Conservation (phyloP, 768 basidiomycete genomes). For the Hypsizygus marmoreus region DNA sequence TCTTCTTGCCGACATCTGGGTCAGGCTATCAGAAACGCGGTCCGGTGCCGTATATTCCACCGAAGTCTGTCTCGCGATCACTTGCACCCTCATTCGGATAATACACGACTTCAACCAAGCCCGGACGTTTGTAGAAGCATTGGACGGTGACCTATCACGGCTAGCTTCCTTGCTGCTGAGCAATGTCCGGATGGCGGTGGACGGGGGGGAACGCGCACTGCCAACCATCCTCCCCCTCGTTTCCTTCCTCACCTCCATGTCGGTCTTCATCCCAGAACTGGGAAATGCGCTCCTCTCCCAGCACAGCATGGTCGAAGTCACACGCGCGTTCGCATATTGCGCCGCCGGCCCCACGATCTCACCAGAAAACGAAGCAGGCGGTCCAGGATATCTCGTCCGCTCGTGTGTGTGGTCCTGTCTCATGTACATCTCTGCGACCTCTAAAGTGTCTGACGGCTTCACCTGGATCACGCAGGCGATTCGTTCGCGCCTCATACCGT, state of each 20-base stretch:
- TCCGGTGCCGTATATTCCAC: neutral
- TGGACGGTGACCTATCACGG: constrained; percentile 4
- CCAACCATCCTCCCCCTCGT: neutral
- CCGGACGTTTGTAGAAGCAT: neutral
- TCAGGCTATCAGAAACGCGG: constrained; percentile 2
- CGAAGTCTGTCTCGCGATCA: neutral
- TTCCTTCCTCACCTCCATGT: constrained; percentile 1
- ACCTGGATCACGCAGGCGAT: constrained; percentile 10
- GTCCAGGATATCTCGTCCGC: neutral
- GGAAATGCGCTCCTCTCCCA: constrained; percentile 6
- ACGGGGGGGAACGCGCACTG: neutral
- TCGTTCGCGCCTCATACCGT: constrained; percentile 6
- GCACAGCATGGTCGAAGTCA: constrained; percentile 10
- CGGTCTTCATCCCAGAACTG: neutral
- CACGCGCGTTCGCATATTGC: constrained; percentile 1
- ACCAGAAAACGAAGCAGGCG: neutral
- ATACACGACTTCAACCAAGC: neutral
- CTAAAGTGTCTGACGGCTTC: constrained; percentile 6
- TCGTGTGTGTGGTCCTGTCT: constrained; percentile 3
- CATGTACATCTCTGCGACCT: neutral
- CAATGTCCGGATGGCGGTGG: neutral
- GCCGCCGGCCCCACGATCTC: neutral
- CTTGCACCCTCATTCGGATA: neutral
- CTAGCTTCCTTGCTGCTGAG: constrained; percentile 1
- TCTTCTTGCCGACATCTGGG: constrained; percentile 3